Conservation (phyloP, 1,284 basidiomycete genomes). For the Somion occarium region DNA sequence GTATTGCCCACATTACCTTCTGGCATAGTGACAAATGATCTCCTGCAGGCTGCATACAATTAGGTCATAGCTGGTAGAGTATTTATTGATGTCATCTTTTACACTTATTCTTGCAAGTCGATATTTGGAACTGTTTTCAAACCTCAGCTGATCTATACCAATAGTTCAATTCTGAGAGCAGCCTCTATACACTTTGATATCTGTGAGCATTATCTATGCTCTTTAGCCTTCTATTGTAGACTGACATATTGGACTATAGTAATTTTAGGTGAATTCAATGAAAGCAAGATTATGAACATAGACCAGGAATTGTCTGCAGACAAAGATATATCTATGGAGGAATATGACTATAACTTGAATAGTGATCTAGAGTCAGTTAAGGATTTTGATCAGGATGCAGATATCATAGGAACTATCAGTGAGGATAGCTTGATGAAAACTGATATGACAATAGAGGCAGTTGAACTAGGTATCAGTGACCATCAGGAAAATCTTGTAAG, state of each 20-base stretch:
- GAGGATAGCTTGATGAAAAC: neutral
- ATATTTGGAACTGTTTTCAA: conserved; percentile 6
- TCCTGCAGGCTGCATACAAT: conserved; percentile 6
- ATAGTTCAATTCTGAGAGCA: conserved; percentile 9
- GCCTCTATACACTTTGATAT: conserved; percentile 11
- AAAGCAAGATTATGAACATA: conserved; percentile 10
- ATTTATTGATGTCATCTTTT: conserved; percentile 15
- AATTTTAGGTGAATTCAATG: conserved; percentile 5
- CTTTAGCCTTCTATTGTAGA: neutral
- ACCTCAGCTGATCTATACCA: conserved; percentile 12
- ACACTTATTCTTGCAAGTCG: conserved; percentile 10
- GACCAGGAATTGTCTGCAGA: conserved; percentile 11
- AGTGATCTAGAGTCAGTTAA: conserved; percentile 16
- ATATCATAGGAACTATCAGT: conserved; percentile 6
- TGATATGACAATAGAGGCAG: neutral
- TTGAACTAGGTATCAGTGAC: neutral
- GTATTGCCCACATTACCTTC: no score
- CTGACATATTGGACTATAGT: neutral
- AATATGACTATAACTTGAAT: conserved; percentile 18
- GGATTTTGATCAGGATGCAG: neutral
- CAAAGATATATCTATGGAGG: neutral
- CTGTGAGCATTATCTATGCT: conserved; percentile 7
- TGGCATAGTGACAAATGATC: no score
- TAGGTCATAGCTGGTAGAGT: conserved; percentile 2
- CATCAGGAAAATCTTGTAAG: neutral